Evolutionary conservation across 2,329 filamentous ascomycete genomes (phyloP), one percentile per base, ranked within the genome.

Genomic region (Ceratocystis diversiconidia): DNA sequence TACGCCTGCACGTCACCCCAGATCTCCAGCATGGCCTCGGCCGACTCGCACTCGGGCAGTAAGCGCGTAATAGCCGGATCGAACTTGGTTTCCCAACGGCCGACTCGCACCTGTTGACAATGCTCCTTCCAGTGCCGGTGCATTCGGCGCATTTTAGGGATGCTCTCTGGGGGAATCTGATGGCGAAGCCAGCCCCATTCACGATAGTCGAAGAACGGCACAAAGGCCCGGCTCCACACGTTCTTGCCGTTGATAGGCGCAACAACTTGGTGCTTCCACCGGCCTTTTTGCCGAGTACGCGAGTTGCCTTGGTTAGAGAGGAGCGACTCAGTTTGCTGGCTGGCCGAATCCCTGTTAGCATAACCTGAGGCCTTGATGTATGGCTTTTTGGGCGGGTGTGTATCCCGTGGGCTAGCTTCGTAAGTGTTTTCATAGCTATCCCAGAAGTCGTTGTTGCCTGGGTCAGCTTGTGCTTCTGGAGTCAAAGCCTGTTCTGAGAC

Each of bases 1-100:
- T 15, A 15, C 2, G 28, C 19, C 19, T 59, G 48, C n/a, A 64
- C 25, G 7, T 63, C 61, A 17, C 61, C 50, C 75, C 77, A 78
- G 0, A 71, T 71, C 10, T 67, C 69, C 25, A 69, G 71, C 73
- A 79, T 76, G 5, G 68, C 68, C 0, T 72, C 69, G 8, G 71
- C 55, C 41, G 52, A 52, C n/a, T 12, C 19, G 30, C 64, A 68
- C 12, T 43, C 32, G 6, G 32, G 15, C 25, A 66, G 41, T 19
- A 30, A 15, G 4, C 25, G 25, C 17, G 61, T 48, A 10, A 19
- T 22, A 22, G 43, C 17, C 15, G 57, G 41, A 5, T 50, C 43
- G 50, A 63, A 65, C 43, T 64, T 64, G 32, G 19, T 19, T 36
- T 43, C 19, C 61, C 62, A 61, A 5, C 57, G n/a, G 41, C 59